Evolutionary conservation across 2,329 filamentous ascomycete genomes (phyloP), one percentile per base, ranked within the genome.

Genomic region (Didymella sp.): DNA sequence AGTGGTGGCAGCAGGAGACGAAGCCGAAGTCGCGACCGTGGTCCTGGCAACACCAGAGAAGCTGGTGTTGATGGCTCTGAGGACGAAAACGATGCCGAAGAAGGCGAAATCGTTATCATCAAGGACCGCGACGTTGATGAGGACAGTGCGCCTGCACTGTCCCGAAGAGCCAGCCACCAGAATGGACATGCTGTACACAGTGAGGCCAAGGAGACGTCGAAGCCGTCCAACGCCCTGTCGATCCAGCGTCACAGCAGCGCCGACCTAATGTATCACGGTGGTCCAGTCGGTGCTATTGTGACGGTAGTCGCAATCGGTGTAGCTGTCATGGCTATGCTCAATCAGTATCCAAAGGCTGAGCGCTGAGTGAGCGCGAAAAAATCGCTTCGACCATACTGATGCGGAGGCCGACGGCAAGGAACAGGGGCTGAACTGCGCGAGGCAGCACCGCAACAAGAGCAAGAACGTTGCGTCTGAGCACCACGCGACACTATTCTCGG

Each of bases 271-370:
- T 68, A 69, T 28, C 72, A 77, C 44, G 73, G 74, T n/a, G 73
- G 70, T 9, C 75, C 76, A 8, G 74, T 71, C 33, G 72, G 75
- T 30, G 73, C 73, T 21, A 76, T 77, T 48, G 61, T 77, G 22
- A 72, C 72, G 8, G 73, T 77, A n/a, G 74, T 78, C 44, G 70
- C 76, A 49, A 64, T 77, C 25, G 76, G 76, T 52, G 70, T 77
- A 15, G 76, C 74, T 43, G 70, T 77, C 48, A 78, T 78, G 76
- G 70, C 74, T 27, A 76, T 72, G 64, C 67, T 77, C 38, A 77
- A 77, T 53, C 74, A 77, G 42, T 80, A 79, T 70, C 76, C 78
- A 30, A 79, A 79, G 58, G 71, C 76, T 15, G 79, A 80, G 53
- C 72, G 78, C 61, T 80, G 77, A 80, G 21, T 49, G 49, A 47